phyloP scores from a whole-genome alignment of 1,284 basidiomycete genomes.

The Tilletia walkeri region DNA sequence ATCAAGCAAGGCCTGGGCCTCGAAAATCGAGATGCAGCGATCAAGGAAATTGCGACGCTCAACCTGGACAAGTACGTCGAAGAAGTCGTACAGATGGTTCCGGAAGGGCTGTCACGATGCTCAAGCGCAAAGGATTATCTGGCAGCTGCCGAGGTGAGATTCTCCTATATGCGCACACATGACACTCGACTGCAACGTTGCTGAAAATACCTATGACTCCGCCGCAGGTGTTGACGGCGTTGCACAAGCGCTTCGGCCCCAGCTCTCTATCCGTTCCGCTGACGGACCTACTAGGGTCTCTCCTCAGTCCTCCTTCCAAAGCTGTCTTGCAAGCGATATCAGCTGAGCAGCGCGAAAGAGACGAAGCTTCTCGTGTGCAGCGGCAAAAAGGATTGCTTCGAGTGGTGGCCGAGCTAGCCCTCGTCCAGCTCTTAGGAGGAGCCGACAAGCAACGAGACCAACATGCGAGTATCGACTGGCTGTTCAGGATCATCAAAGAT shows the following conservation, averaged over 20 bases:
- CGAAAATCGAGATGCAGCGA: slow-evolving; percentile 56
- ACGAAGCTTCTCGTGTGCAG: slow-evolving; percentile 74
- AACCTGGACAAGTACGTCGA: slow-evolving; percentile 94
- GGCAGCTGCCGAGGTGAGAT: slow-evolving; percentile 80
- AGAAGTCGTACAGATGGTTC: slow-evolving; percentile 80
- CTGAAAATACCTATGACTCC: not conserved
- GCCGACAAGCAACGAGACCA: slow-evolving; percentile 21
- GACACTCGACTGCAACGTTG: too few relatives aligned
- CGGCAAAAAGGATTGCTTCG: slow-evolving; percentile 82
- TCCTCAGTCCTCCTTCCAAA: slow-evolving; percentile 62
- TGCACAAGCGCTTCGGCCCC: slow-evolving; percentile 82
- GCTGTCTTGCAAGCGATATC: slow-evolving; percentile 62
- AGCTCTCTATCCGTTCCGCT: slow-evolving; percentile 71
- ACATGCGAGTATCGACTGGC: slow-evolving; percentile 64
- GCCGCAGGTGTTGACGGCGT: slow-evolving; percentile 77
- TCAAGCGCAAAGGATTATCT: slow-evolving; percentile 86
- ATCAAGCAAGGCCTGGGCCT: slow-evolving; percentile 41
- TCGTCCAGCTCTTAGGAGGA: slow-evolving; percentile 67
- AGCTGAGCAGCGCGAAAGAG: slow-evolving; percentile 85
- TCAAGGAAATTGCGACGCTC: slow-evolving; percentile 78
- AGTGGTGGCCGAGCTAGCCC: slow-evolving; percentile 81
- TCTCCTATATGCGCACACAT: slow-evolving; percentile 17
- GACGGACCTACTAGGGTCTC: slow-evolving; percentile 65
- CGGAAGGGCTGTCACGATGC: slow-evolving; percentile 81
- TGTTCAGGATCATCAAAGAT: slow-evolving; percentile 50